Evolutionary conservation across 805 yeast species (phyloP).

Genomic region (Candida sakaeoensis): DNA sequence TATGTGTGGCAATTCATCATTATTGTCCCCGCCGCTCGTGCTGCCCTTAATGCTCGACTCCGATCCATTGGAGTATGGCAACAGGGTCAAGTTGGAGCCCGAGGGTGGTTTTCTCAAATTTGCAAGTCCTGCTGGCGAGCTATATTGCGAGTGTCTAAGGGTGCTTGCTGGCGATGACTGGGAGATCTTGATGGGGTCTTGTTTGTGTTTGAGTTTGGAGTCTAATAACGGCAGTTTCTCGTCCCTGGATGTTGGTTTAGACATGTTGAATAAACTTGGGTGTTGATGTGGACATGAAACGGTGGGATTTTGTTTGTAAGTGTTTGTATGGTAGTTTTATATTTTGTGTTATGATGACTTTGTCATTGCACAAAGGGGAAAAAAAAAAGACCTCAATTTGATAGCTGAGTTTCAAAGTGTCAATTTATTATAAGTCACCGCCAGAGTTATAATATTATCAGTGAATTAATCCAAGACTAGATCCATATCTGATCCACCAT

Average conservation of each 20-base stretch:
- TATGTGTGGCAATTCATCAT: slow-evolving; percentile 1
- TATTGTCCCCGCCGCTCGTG: not conserved
- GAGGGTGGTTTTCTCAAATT: slow-evolving; percentile 1
- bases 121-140: slow-evolving; percentile 4
- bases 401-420: no score
- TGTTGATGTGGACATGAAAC: not conserved
- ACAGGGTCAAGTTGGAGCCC: not conserved
- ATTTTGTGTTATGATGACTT: not conserved
- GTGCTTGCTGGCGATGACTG: not conserved
- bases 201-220: not conserved
- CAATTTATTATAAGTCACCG: no score
- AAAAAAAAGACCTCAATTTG: no score
- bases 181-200: not conserved
- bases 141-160: slow-evolving; percentile 5
- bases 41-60: not conserved
- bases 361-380: not conserved
- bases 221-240: slow-evolving; percentile 3
- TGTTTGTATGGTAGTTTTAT: no score
- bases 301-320: not conserved
- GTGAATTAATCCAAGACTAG: no score
- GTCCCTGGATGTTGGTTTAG: not conserved
- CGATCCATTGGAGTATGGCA: not conserved
- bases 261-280: not conserved
- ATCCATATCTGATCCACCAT: no score
- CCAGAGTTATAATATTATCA: no score